Conservation (phyloP, 768 basidiomycete genomes). For the Trichaptum fuscoviolaceum region DNA sequence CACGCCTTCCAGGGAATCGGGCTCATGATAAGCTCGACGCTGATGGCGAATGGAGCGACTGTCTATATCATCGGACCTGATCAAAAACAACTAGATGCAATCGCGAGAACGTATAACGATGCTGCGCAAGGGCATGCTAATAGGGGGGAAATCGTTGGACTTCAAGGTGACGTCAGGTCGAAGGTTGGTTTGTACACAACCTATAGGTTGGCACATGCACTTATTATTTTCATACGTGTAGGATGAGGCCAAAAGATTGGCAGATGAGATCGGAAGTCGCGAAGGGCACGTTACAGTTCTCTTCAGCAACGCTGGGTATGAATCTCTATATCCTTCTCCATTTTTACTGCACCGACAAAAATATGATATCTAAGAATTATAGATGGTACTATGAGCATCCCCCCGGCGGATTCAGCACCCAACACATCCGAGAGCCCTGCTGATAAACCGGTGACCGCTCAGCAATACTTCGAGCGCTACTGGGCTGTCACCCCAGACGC, state of each 20-base stretch:
- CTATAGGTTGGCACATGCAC: background rate
- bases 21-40: constrained; percentile 42
- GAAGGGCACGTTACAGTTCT: constrained; percentile 38
- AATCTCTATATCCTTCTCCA: background rate
- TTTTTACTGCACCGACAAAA: background rate
- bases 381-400: background rate
- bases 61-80: constrained; percentile 44
- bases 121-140: constrained; percentile 23
- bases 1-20: constrained; percentile 36
- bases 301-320: constrained; percentile 44
- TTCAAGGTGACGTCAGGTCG: constrained; percentile 35
- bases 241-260: constrained; percentile 39
- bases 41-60: constrained; percentile 42
- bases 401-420: background rate
- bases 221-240: constrained; percentile 13
- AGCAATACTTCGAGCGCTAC: constrained; percentile 28
- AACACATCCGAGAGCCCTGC: constrained; percentile 23
- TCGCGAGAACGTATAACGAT: constrained; percentile 32
- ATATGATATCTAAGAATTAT: background rate
- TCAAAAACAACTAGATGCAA: constrained; percentile 36
- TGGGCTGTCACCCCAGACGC: constrained; percentile 27
- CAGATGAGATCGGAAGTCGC: constrained; percentile 31
- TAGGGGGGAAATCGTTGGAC: constrained; percentile 33
- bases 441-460: constrained; percentile 30
- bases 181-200: constrained; percentile 26